Conservation (phyloP, 2,329 filamentous ascomycete genomes). For the Blumeria graminis region DNA sequence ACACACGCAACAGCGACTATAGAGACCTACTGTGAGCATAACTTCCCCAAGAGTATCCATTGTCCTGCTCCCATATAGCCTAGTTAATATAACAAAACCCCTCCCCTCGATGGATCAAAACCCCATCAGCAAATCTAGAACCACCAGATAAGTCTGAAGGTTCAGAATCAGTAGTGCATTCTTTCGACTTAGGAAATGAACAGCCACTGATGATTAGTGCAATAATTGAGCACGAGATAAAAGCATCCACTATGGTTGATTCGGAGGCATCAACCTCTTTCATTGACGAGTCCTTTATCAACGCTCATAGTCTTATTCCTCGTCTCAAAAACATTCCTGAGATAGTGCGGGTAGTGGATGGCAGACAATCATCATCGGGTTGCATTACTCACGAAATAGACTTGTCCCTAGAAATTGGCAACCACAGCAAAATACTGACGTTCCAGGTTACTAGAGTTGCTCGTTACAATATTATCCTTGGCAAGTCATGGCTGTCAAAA, state of each 20-base stretch:
- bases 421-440: background rate
- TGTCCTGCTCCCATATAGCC: too few species aligned
- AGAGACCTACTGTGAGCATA: too few species aligned
- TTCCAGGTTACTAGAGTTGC: constrained; percentile 1
- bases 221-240: background rate
- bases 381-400: background rate
- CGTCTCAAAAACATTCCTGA: background rate
- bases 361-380: background rate
- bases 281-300: background rate
- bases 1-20: too few species aligned
- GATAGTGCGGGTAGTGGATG: background rate
- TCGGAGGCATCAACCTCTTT: background rate
- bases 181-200: background rate
- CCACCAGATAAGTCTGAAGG: too few species aligned
- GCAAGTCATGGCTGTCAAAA: too few species aligned
- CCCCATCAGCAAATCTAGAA: too few species aligned
- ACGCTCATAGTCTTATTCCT: background rate
- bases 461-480: constrained; percentile 1
- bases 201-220: background rate
- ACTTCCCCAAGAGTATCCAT: too few species aligned
- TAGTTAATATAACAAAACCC: too few species aligned
- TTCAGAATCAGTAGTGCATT: too few species aligned
- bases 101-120: too few species aligned
- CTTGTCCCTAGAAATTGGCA: background rate
- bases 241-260: background rate